A percentile compares a stretch with the other conserved stretches of the same genome.
Conservation (phyloP, 129 eudicot genomes). For the Lonicera japonica region DNA sequence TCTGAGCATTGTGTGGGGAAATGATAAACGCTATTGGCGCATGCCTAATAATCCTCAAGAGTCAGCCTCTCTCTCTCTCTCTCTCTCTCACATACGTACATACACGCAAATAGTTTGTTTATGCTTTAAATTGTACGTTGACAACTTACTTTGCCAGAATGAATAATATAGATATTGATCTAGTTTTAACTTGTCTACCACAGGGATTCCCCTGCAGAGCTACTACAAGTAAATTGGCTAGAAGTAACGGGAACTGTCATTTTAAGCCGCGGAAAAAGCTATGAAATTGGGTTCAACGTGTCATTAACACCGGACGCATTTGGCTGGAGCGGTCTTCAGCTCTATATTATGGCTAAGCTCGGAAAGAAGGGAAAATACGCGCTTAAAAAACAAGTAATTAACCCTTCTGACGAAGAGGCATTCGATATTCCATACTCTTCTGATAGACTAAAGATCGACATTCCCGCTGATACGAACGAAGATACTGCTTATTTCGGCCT, state of each 20-base stretch:
- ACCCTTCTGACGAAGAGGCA: background rate
- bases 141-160: no score
- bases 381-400: background rate
- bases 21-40: constrained; percentile 19
- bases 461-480: no score
- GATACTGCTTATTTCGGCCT: constrained; percentile 16
- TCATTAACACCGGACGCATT: constrained; percentile 15
- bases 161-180: no score
- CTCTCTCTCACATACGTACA: no score
- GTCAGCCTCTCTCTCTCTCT: no score
- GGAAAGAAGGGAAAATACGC: constrained; percentile 2
- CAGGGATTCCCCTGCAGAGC: background rate
- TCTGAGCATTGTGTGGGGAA: constrained; percentile 25
- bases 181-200: no score
- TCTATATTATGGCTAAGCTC: constrained; percentile 14
- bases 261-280: background rate
- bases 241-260: constrained; percentile 14
- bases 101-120: no score
- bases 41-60: background rate
- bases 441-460: no score
- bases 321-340: constrained; percentile 8
- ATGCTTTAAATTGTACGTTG: no score
- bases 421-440: background rate
- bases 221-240: constrained; percentile 16
- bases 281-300: constrained; percentile 9